These are phyloP conservation scores for Amylocystis lapponica DNA, from an alignment of 768 basidiomycete genomes.

Conservation along the genomic window DNA sequence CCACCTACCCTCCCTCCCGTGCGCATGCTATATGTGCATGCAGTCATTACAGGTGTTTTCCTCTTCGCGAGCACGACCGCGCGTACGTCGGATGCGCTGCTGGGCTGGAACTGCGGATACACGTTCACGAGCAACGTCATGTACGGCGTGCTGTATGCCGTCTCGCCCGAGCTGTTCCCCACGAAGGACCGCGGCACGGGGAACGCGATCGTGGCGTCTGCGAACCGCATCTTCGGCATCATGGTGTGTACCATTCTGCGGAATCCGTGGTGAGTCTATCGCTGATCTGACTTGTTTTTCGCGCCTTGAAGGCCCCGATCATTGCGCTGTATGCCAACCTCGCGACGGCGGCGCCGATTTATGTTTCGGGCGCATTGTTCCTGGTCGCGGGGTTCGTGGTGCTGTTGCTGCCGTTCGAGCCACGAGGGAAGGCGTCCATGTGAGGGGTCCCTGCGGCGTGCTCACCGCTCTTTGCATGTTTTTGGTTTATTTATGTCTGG, in stretches of 20 bases:
- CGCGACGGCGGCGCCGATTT: conserved; percentile 47
- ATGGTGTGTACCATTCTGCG: conserved; percentile 33
- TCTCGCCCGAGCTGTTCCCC: conserved; percentile 48
- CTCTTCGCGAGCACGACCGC: conserved; percentile 54
- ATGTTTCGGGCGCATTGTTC: conserved; percentile 48
- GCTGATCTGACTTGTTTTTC: not conserved
- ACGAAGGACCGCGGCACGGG: conserved; percentile 51
- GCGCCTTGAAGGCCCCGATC: conserved; percentile 36
- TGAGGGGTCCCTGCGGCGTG: not conserved
- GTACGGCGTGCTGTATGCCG: conserved; percentile 41
- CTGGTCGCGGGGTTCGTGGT: conserved; percentile 42
- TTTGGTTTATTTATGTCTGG: too few relatives aligned
- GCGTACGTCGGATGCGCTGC: conserved; percentile 42
- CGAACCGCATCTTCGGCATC: conserved; percentile 55
- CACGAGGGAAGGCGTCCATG: conserved; percentile 48
- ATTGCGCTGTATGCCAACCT: conserved; percentile 46
- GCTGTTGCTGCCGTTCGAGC: conserved; percentile 49
- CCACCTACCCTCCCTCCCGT: not conserved
- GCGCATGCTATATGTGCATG: conserved; percentile 4
- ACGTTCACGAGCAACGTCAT: conserved; percentile 52
- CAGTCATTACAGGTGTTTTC: conserved; percentile 50
- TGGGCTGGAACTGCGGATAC: conserved; percentile 57
- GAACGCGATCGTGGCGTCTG: conserved; percentile 44
- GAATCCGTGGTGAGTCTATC: not conserved
- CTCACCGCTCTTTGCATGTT: too few relatives aligned